These are phyloP conservation scores for Sporothrix sp. DNA, from an alignment of 2,329 filamentous ascomycete genomes.

Conservation along the genomic window DNA sequence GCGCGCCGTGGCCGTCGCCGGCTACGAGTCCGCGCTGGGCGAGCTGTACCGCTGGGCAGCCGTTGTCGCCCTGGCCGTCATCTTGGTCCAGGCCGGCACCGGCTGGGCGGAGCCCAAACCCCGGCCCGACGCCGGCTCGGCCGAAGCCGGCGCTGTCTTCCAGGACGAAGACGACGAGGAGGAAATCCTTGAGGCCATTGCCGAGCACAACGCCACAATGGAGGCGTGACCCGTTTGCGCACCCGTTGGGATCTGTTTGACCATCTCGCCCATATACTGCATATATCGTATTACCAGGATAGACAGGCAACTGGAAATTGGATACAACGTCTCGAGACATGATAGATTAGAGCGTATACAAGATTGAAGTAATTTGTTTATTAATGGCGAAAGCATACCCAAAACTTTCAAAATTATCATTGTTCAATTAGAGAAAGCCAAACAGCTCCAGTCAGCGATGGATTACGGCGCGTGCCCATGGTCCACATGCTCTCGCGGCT, in stretches of 20 bases:
- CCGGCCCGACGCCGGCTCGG: not conserved
- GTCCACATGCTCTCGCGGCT: too few species aligned
- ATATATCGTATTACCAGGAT: not conserved
- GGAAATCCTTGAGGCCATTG: constrained; percentile 26
- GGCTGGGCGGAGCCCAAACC: constrained; percentile 37
- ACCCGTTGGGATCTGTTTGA: too few species aligned
- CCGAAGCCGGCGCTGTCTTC: constrained; percentile 18
- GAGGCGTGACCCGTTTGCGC: constrained; percentile 19
- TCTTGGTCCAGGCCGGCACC: constrained; percentile 39
- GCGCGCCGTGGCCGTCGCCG: constrained; percentile 34
- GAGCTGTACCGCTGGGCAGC: constrained; percentile 40
- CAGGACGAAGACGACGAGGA: constrained; percentile 33
- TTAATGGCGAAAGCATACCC: too few species aligned
- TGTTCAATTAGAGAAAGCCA: too few species aligned
- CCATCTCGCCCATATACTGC: not conserved
- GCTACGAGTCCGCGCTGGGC: constrained; percentile 37
- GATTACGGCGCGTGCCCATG: too few species aligned
- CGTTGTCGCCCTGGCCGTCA: constrained; percentile 32
- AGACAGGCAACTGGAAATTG: not conserved
- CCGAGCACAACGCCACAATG: constrained; percentile 24
- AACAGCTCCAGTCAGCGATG: too few species aligned
- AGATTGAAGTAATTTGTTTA: too few species aligned
- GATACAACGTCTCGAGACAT: too few species aligned
- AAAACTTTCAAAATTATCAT: too few species aligned
- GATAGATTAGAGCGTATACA: too few species aligned